phyloP scores from a whole-genome alignment of 257 asterid genomes.

The Ehretia macrophylla region DNA sequence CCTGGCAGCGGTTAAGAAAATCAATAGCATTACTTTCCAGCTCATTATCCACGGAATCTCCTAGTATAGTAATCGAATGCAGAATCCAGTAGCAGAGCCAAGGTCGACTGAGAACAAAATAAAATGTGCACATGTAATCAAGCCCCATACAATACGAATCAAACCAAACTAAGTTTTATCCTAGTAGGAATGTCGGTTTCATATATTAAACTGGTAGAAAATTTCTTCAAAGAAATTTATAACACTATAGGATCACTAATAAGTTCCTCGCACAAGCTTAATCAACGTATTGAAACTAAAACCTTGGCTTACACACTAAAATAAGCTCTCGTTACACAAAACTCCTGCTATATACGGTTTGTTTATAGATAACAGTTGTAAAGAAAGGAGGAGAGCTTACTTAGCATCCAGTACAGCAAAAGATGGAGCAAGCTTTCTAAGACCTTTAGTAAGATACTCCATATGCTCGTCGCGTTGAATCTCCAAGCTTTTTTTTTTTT shows the following conservation, averaged over 20 bases:
- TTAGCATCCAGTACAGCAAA: constrained; percentile 79
- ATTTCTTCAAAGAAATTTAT: too few species aligned
- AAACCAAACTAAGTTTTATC: too few species aligned
- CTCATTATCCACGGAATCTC: constrained; percentile 56
- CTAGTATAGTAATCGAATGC: constrained; percentile 79
- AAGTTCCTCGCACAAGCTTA: too few species aligned
- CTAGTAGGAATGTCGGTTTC: too few species aligned
- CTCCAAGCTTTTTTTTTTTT: constrained; percentile 50
- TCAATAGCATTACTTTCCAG: constrained; percentile 55
- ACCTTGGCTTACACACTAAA: too few species aligned
- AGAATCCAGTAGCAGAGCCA: constrained; percentile 97
- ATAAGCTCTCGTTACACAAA: too few species aligned
- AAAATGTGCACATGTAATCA: too few species aligned
- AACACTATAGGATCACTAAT: too few species aligned
- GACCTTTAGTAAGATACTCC: constrained; percentile 63
- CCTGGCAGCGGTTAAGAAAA: constrained; percentile 85
- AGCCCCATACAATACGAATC: too few species aligned
- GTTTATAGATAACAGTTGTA: not conserved
- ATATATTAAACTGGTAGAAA: not conserved
- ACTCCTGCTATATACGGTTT: too few species aligned
- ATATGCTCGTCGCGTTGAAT: constrained; percentile 73
- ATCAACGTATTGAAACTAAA: too few species aligned
- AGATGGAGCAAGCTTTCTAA: constrained; percentile 51
- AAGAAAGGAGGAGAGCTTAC: constrained; percentile 29
- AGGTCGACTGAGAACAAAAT: constrained; percentile 65